phyloP scores from a whole-genome alignment of 2,329 filamentous ascomycete genomes.

The Diaporthe helianthi region DNA sequence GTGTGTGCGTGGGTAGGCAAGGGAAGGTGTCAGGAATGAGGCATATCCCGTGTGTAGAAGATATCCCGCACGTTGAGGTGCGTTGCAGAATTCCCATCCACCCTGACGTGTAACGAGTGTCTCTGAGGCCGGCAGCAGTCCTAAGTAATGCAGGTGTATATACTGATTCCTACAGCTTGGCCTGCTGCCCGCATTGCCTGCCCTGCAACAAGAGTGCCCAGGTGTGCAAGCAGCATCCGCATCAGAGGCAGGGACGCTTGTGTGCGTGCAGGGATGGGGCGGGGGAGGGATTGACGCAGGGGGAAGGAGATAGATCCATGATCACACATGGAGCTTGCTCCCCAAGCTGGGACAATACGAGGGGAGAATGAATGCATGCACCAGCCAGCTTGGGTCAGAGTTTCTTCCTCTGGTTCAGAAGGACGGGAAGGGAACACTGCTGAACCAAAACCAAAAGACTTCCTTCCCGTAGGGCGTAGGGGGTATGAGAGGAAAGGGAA shows the following conservation, averaged over 20 bases:
- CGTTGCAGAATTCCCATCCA: background rate
- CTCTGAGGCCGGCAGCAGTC: background rate
- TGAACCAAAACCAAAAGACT: too few relatives aligned
- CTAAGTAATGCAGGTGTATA: background rate
- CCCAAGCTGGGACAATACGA: background rate
- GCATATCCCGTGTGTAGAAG: background rate
- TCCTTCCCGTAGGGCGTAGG: too few relatives aligned
- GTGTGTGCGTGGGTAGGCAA: constrained; percentile 8
- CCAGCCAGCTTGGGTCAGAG: too few relatives aligned
- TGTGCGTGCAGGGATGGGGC: background rate
- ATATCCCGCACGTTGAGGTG: background rate
- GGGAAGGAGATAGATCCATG: background rate
- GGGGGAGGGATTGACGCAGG: background rate
- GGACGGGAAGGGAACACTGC: background rate
- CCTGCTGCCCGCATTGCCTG: background rate
- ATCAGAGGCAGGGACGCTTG: background rate
- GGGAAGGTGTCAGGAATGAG: background rate
- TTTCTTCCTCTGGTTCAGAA: constrained; percentile 12
- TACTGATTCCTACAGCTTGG: background rate
- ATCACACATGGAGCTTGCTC: background rate
- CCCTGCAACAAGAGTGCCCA: background rate
- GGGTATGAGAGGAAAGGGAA: too few relatives aligned
- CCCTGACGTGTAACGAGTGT: background rate
- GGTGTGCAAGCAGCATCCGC: background rate
- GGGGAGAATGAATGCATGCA: background rate